Percentiles rank a stretch among this genome's conserved stretches.
phyloP scores from a whole-genome alignment of 1,139 yeast species.

The Suhomyces maxii region DNA sequence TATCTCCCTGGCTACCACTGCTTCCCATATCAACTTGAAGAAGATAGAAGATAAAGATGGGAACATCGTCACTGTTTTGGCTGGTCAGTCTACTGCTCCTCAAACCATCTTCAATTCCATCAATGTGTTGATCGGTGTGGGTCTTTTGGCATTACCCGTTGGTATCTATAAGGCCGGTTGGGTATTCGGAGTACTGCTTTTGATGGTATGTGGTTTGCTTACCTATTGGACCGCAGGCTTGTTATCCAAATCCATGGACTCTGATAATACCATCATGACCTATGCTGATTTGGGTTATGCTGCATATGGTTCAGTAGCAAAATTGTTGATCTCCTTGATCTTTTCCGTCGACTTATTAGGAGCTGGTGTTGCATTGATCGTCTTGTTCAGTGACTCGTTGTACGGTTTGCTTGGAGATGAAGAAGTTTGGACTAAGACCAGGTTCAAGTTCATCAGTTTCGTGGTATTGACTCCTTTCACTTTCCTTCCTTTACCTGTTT shows the following conservation, averaged over 20 bases:
- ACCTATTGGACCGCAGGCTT: slow-evolving; percentile 49
- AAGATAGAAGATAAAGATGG: slow-evolving; percentile 75
- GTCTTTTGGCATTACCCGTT: slow-evolving; percentile 50
- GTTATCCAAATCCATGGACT: slow-evolving; percentile 54
- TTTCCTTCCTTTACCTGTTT: slow-evolving; percentile 44
- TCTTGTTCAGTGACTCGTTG: slow-evolving; percentile 56
- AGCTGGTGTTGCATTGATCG: slow-evolving; percentile 56
- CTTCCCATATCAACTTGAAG: slow-evolving; percentile 57
- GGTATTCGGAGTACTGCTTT: slow-evolving; percentile 41
- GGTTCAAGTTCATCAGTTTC: slow-evolving; percentile 40
- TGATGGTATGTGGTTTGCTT: slow-evolving; percentile 39
- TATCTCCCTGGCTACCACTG: slow-evolving; percentile 43
- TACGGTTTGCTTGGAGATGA: slow-evolving; percentile 44
- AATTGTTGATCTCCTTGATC: slow-evolving; percentile 39
- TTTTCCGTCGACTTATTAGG: slow-evolving; percentile 53
- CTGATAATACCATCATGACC: slow-evolving; percentile 75
- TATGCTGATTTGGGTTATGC: slow-evolving; percentile 87
- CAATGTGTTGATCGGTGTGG: slow-evolving; percentile 50
- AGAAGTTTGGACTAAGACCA: slow-evolving; percentile 37
- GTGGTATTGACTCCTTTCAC: slow-evolving; percentile 49
- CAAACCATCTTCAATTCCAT: slow-evolving; percentile 51
- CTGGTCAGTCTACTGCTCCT: slow-evolving; percentile 71
- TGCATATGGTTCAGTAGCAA: slow-evolving; percentile 59
- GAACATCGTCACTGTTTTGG: slow-evolving; percentile 67
- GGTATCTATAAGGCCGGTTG: slow-evolving; percentile 50